Evolutionary conservation across 2,329 filamentous ascomycete species (phyloP).

Genomic region (Metarhizium album): DNA sequence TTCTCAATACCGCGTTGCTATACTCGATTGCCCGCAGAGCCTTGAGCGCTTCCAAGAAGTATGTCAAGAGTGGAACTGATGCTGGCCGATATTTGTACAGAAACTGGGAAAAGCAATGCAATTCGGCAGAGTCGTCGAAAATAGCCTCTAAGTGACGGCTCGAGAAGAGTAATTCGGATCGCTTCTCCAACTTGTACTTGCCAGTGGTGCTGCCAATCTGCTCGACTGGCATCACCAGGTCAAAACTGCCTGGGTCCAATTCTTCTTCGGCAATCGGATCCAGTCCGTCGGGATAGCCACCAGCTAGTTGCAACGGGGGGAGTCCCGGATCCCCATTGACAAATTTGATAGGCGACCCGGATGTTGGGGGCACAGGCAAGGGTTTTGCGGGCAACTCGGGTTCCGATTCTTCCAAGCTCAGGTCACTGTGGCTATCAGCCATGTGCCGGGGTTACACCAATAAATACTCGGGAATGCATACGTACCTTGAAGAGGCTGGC

Average conservation of each 20-base stretch:
- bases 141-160: constrained; percentile 53
- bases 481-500: background rate
- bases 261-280: constrained; percentile 26
- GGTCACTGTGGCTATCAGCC: constrained; percentile 7
- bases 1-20: constrained; percentile 46
- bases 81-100: constrained; percentile 47
- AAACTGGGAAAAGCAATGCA: constrained; percentile 58
- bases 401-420: constrained; percentile 8
- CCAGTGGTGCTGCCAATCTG: constrained; percentile 3
- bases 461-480: background rate
- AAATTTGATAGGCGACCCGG: background rate
- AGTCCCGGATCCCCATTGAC: background rate
- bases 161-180: constrained; percentile 56
- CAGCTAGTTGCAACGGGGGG: constrained; percentile 6
- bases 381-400: constrained; percentile 6
- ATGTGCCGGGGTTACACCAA: background rate
- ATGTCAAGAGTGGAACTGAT: constrained; percentile 55
- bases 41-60: constrained; percentile 63
- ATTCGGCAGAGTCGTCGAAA: constrained; percentile 50
- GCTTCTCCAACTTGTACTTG: constrained; percentile 45
- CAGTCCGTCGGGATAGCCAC: constrained; percentile 18
- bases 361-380: constrained; percentile 4
- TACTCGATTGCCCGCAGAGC: constrained; percentile 61
- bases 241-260: constrained; percentile 26
- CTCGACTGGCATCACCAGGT: constrained; percentile 18